These are phyloP conservation scores for Pseudocercospora fijiensis DNA, from an alignment of 2,329 filamentous ascomycete species.

Conservation along the genomic window DNA sequence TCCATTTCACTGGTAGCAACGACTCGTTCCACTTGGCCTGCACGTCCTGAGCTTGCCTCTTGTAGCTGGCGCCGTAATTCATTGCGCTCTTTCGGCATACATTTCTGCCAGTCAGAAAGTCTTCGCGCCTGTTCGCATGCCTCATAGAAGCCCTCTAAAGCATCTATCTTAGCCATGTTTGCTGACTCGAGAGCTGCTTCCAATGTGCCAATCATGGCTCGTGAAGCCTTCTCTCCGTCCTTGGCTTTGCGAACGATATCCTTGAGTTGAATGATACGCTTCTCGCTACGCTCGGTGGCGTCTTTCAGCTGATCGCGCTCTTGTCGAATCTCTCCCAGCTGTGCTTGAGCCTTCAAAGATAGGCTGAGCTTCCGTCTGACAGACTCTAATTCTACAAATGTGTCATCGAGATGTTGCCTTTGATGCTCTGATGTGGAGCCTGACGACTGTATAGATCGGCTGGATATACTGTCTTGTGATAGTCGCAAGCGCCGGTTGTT, in stretches of 20 bases:
- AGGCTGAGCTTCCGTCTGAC: constrained; percentile 42
- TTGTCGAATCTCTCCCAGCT: constrained; percentile 38
- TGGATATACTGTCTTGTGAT: background rate
- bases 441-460: constrained; percentile 24
- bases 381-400: constrained; percentile 39
- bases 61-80: background rate
- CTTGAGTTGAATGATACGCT: constrained; percentile 43
- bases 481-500: background rate
- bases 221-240: constrained; percentile 39
- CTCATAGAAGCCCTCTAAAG: constrained; percentile 35
- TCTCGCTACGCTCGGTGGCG: constrained; percentile 39
- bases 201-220: constrained; percentile 42
- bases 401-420: constrained; percentile 33
- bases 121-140: constrained; percentile 35
- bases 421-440: constrained; percentile 33
- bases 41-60: background rate
- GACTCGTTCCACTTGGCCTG: background rate
- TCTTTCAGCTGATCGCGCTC: constrained; percentile 43
- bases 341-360: constrained; percentile 37
- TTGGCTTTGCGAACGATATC: constrained; percentile 43
- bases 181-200: constrained; percentile 43
- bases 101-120: background rate
- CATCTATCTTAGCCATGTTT: constrained; percentile 45
- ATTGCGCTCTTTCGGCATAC: background rate
- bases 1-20: constrained; percentile 3